phyloP scores from a whole-genome alignment of 2,329 filamentous ascomycete species.

The Xylaria sp. region DNA sequence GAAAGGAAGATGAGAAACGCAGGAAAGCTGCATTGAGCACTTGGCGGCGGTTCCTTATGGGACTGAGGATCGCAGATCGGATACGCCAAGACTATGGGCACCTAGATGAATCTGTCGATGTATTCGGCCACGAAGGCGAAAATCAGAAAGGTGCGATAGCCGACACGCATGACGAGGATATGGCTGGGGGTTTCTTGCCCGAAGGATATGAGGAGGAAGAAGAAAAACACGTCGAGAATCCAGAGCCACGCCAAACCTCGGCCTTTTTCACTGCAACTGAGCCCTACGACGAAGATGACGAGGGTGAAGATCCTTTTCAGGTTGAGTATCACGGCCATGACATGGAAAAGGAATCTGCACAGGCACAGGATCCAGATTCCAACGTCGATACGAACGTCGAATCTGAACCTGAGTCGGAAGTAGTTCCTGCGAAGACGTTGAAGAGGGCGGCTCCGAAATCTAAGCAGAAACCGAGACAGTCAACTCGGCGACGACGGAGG shows the following conservation, averaged over 20 bases:
- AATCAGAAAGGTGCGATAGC: conserved; percentile 26
- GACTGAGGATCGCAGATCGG: conserved; percentile 81
- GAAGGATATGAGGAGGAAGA: conserved; percentile 47
- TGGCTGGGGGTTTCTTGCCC: conserved; percentile 69
- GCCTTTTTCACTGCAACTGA: conserved; percentile 40
- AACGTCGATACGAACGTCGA: conserved; percentile 24
- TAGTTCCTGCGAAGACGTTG: conserved; percentile 35
- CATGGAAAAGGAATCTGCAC: conserved; percentile 21
- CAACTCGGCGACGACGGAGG: conserved; percentile 43
- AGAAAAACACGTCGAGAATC: conserved; percentile 35
- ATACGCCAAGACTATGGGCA: conserved; percentile 81
- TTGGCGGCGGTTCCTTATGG: conserved; percentile 91
- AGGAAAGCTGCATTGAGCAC: conserved; percentile 76
- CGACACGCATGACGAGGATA: conserved; percentile 53
- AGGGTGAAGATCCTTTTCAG: conserved; percentile 45
- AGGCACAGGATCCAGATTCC: conserved; percentile 18
- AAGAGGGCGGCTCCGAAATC: conserved; percentile 41
- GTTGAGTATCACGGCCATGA: conserved; percentile 44
- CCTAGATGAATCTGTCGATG: conserved; percentile 61
- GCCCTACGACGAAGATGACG: conserved; percentile 42
- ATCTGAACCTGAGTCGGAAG: conserved; percentile 32
- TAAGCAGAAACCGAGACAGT: conserved; percentile 41
- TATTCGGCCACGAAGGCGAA: conserved; percentile 61
- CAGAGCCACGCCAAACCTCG: conserved; percentile 41
- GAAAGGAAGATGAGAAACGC: conserved; percentile 86